A percentile compares a stretch with the other conserved stretches of the same genome.
These are phyloP conservation scores for Salix udensis DNA, from an alignment of 345 rosid species.

Conservation along the genomic window DNA sequence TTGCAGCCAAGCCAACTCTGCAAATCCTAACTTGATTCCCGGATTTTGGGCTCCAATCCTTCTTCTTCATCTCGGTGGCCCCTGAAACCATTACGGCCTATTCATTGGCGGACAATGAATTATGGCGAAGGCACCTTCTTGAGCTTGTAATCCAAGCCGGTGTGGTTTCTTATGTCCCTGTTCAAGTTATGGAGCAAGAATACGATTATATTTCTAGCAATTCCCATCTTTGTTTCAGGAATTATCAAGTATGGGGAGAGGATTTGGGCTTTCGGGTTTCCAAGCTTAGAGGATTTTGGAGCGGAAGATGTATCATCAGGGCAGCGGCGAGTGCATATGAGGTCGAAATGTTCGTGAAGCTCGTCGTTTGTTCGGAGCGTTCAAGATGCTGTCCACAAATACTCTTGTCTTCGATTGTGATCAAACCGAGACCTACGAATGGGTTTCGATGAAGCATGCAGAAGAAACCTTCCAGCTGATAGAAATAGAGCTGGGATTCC, in stretches of 20 bases:
- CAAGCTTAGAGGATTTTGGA: conserved; percentile 9
- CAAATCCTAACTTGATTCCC: not conserved
- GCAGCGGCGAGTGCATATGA: not conserved
- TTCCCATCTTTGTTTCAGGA: not conserved
- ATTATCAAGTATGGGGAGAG: not conserved
- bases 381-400: not conserved
- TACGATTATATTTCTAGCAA: not conserved
- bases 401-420: not conserved
- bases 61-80: not conserved
- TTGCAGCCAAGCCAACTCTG: not conserved
- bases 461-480: not conserved
- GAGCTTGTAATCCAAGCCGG: not conserved
- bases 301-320: fast-evolving
- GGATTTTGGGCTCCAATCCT: not conserved
- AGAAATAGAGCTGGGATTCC: not conserved
- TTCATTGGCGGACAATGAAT: not conserved
- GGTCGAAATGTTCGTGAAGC: not conserved
- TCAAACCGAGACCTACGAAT: not conserved
- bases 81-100: not conserved
- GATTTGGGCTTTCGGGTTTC: conserved; percentile 23
- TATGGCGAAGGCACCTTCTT: not conserved
- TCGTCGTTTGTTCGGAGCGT: not conserved
- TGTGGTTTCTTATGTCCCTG: not conserved
- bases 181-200: not conserved
- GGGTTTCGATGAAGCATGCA: not conserved